Percentiles rank a stretch among this genome's conserved stretches.
phyloP scores from a whole-genome alignment of 495 filamentous ascomycete genomes.

The Penicillium nucicola region DNA sequence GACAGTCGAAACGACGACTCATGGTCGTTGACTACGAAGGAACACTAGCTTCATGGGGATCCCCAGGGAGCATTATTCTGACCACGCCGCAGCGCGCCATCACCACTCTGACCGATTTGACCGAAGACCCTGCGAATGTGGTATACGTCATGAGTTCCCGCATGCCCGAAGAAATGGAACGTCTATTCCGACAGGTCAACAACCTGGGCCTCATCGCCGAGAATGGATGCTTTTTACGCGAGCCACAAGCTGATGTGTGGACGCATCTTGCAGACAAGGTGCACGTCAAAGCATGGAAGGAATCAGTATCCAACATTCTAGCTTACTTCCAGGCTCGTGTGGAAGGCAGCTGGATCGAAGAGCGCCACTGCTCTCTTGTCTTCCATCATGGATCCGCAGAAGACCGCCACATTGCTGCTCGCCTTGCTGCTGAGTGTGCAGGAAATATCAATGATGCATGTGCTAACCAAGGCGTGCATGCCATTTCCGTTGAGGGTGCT shows the following conservation, averaged over 20 bases:
- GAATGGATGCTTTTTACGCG: conserved; percentile 84
- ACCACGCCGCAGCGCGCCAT: conserved; percentile 81
- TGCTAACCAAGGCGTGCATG: conserved; percentile 75
- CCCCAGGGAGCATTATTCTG: conserved; percentile 73
- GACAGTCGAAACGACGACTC: conserved; percentile 59
- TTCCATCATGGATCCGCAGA: conserved; percentile 85
- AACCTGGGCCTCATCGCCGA: conserved; percentile 85
- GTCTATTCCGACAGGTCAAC: conserved; percentile 72
- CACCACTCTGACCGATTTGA: conserved; percentile 72
- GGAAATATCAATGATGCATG: conserved; percentile 93
- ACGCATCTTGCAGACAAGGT: conserved; percentile 65
- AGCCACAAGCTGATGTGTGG: conserved; percentile 66
- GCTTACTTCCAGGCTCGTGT: conserved; percentile 85
- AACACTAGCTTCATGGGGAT: conserved; percentile 81
- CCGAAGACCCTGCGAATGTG: conserved; percentile 73
- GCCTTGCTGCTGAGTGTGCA: conserved; percentile 81
- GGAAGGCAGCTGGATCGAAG: conserved; percentile 81
- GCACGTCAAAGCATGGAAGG: conserved; percentile 71
- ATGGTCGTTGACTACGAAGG: conserved; percentile 93
- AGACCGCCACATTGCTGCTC: conserved; percentile 64
- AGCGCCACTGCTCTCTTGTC: conserved; percentile 78
- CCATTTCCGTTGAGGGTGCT: conserved; percentile 72
- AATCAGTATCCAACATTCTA: conserved; percentile 69
- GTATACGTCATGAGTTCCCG: conserved; percentile 91
- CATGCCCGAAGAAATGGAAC: conserved; percentile 81